Evolutionary conservation across 73 alveolate genomes (phyloP).

Genomic region (Breviolum minutum): DNA sequence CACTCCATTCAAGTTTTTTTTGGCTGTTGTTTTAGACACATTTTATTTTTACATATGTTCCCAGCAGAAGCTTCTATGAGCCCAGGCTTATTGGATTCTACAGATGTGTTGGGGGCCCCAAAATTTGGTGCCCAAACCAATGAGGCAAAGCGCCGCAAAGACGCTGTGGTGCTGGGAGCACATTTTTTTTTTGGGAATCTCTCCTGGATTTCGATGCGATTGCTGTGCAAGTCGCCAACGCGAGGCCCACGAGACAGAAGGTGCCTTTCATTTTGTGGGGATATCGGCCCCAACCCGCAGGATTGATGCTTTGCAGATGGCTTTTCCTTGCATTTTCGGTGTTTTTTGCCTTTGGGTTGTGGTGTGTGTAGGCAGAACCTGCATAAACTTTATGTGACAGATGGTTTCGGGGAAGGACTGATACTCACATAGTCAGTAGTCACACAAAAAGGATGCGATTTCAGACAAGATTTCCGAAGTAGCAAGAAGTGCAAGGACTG

Average conservation of each 20-base stretch:
- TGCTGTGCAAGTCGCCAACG: not conserved
- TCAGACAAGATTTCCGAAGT: too few species aligned
- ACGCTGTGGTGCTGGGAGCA: too few species aligned
- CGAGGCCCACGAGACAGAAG: constrained; percentile 79
- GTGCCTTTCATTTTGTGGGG: constrained; percentile 91
- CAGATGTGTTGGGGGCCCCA: constrained; percentile 39
- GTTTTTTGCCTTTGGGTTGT: too few species aligned
- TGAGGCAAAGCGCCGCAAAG: too few species aligned
- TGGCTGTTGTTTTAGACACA: not conserved
- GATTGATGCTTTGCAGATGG: not conserved
- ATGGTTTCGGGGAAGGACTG: not conserved
- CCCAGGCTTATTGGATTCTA: constrained; percentile 42
- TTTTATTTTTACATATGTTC: not conserved
- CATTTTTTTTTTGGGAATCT: not conserved
- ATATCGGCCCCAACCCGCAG: constrained; percentile 69
- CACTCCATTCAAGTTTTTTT: not conserved
- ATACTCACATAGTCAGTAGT: not conserved
- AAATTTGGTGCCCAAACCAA: not conserved
- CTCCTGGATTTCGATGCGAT: not conserved
- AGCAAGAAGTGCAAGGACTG: too few species aligned
- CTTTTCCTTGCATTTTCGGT: not conserved
- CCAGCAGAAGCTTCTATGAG: not conserved
- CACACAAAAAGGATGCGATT: not conserved
- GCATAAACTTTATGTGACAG: not conserved
- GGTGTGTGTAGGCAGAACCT: not conserved